Conservation (phyloP, 176 grass and related monocot genomes). For the Ensete ventricosum region DNA sequence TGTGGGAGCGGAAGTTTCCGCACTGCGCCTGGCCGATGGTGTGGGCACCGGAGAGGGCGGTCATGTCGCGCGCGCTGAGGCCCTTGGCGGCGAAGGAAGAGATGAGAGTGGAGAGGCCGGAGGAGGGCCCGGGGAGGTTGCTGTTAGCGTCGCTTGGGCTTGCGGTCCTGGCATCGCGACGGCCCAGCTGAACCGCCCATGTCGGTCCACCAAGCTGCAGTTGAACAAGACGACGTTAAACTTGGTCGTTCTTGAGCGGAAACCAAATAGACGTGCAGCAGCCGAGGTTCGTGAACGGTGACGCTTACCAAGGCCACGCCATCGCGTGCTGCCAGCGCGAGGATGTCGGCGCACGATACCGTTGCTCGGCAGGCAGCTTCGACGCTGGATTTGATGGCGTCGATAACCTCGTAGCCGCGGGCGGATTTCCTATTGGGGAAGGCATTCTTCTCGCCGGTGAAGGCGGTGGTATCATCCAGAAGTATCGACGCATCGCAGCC, state of each 20-base stretch:
- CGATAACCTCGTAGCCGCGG: slow-evolving; percentile 67
- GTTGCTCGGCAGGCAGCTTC: slow-evolving; percentile 29
- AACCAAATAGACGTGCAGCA: not conserved
- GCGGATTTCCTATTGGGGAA: slow-evolving; percentile 54
- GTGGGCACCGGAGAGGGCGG: slow-evolving; percentile 63
- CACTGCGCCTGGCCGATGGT: slow-evolving; percentile 46
- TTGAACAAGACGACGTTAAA: not conserved
- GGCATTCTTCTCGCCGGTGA: slow-evolving; percentile 61
- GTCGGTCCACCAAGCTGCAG: slow-evolving; percentile 37
- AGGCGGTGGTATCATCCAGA: slow-evolving; percentile 44
- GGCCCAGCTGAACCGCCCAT: slow-evolving; percentile 49
- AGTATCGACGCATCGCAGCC: slow-evolving; percentile 83
- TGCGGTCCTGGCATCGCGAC: slow-evolving; percentile 43
- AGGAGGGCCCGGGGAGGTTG: slow-evolving; percentile 26
- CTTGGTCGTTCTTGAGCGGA: too few species aligned
- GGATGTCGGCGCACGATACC: slow-evolving; percentile 65
- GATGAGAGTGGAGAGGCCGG: slow-evolving; percentile 25
- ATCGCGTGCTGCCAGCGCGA: slow-evolving; percentile 55
- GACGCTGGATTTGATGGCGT: slow-evolving; percentile 43
- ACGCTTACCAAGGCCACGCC: slow-evolving; percentile 46
- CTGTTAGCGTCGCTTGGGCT: slow-evolving; percentile 31
- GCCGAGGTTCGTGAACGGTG: not conserved
- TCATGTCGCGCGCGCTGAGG: slow-evolving; percentile 48
- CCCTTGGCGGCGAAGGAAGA: slow-evolving; percentile 30
- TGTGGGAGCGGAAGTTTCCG: slow-evolving; percentile 32